Evolutionary conservation across 2,329 filamentous ascomycete genomes (phyloP).

Genomic region (Epichloe sp.): DNA sequence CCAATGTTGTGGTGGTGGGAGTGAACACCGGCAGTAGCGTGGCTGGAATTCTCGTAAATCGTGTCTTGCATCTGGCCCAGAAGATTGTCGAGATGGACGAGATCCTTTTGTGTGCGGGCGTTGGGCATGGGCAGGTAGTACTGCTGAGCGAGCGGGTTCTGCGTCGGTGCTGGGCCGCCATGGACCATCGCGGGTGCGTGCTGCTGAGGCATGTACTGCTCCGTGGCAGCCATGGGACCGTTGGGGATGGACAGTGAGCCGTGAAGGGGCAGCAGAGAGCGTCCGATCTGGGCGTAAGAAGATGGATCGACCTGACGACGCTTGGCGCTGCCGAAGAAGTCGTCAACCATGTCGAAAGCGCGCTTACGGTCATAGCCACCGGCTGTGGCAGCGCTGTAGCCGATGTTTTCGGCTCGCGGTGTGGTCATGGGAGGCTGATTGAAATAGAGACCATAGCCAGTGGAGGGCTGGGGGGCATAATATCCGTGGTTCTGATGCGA

Average conservation of each 20-base stretch:
- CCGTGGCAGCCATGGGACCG: constrained; percentile 28
- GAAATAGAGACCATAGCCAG: constrained; percentile 67
- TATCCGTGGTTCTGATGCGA: constrained; percentile 44
- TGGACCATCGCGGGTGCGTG: constrained; percentile 32
- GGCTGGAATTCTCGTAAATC: constrained; percentile 83
- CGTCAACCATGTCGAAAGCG: constrained; percentile 76
- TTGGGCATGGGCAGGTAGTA: constrained; percentile 78
- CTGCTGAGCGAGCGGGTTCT: constrained; percentile 52
- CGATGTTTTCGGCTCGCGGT: constrained; percentile 46
- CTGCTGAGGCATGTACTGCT: constrained; percentile 41
- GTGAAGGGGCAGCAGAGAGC: constrained; percentile 73
- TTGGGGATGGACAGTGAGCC: constrained; percentile 52
- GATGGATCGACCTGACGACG: constrained; percentile 77
- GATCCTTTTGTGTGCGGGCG: constrained; percentile 82
- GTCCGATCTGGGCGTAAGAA: constrained; percentile 85
- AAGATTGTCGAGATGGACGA: constrained; percentile 87
- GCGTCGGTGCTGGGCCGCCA: constrained; percentile 44
- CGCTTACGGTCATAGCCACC: constrained; percentile 64
- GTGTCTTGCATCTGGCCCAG: constrained; percentile 93
- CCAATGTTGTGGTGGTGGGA: constrained; percentile 60
- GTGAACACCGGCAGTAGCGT: constrained; percentile 67
- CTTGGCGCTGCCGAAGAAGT: constrained; percentile 90
- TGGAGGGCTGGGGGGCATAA: constrained; percentile 42
- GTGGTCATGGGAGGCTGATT: constrained; percentile 45
- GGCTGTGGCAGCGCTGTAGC: constrained; percentile 37